Evolutionary conservation across 805 yeast genomes (phyloP).

Genomic region (Pichia thaimueangensis): DNA sequence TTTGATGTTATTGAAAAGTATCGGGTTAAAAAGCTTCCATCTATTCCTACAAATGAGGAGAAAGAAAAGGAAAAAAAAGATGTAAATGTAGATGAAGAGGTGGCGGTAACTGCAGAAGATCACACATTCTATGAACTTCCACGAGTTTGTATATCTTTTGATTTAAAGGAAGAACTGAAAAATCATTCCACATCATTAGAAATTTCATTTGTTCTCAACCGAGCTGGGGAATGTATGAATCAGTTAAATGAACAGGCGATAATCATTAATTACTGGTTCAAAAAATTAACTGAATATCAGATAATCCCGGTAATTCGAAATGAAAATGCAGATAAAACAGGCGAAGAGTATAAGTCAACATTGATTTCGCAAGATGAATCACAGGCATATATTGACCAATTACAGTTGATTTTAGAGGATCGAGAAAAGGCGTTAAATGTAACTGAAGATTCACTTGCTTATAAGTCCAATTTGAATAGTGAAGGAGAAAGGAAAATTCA

Average conservation of each 20-base stretch:
- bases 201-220: conserved; percentile 22
- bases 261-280: conserved; percentile 47
- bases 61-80: too few species aligned
- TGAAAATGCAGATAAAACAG: conserved; percentile 34
- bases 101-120: neutral
- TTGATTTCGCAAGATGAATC: conserved; percentile 71
- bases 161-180: conserved; percentile 1
- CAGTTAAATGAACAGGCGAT: conserved; percentile 48
- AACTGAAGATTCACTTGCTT: conserved; percentile 15
- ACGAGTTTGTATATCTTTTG: conserved; percentile 8
- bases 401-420: conserved; percentile 43
- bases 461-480: neutral
- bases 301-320: conserved; percentile 37
- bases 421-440: conserved; percentile 34
- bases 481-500: conserved; percentile 3
- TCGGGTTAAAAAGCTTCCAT: neutral
- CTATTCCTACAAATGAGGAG: too few species aligned
- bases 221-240: conserved; percentile 19
- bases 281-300: conserved; percentile 37
- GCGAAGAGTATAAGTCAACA: conserved; percentile 73
- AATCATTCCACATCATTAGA: conserved; percentile 13
- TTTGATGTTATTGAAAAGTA: conserved; percentile 13
- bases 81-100: neutral
- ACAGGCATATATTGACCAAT: conserved; percentile 47
- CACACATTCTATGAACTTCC: conserved; percentile 3